Evolutionary conservation across 768 basidiomycete species (phyloP), one percentile per base, ranked within the genome.

Genomic region (Boletellus ananas): DNA sequence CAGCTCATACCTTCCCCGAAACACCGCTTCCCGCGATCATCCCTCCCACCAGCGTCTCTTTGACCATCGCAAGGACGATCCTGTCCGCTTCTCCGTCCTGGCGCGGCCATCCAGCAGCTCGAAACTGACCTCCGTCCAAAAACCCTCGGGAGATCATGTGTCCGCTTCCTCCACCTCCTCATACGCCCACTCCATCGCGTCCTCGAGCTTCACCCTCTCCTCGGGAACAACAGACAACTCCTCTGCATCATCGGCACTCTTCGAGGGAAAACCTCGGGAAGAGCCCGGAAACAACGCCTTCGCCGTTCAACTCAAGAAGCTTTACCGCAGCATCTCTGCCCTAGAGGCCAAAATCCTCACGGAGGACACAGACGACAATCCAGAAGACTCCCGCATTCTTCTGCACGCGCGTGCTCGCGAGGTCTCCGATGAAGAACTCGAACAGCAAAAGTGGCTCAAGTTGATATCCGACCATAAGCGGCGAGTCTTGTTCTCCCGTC

Each of bases 11-110:
- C 53, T 65, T 29, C 67, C 67, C 17, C 59, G 66, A 34, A 55
- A 50, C 23, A 43, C 68, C 31, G 56, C 68, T 11, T 63, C 56
- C 11, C 71, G 83, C 36, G 63, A 49, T 46, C 51, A 47, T 27
- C 68, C 40, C 57, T 13, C 63, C 6, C 65, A 68, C 39, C 71
- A 74, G 9, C 87, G 87, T 53, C 79, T 96, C 0, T 94, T 93
- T 50, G 93, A 98, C 63, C 90, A 89, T 51, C 78, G 89, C 34
- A 84, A 90, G 60, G 90, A 98, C 65, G 91, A 98, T 65, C 92
- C 96, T 0, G 80, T 93, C 29, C 80, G 87, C 11, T 98, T 98
- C 69, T 73, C 81, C 34, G 79, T 84, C 31, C 76, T 82, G 33
- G 72, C 80, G 4, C 79, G 83, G 36, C 77, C 84, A 9, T 62